These are phyloP conservation scores for Cryptococcus sp. DNA, from an alignment of 1,284 basidiomycete genomes.

Conservation along the genomic window DNA sequence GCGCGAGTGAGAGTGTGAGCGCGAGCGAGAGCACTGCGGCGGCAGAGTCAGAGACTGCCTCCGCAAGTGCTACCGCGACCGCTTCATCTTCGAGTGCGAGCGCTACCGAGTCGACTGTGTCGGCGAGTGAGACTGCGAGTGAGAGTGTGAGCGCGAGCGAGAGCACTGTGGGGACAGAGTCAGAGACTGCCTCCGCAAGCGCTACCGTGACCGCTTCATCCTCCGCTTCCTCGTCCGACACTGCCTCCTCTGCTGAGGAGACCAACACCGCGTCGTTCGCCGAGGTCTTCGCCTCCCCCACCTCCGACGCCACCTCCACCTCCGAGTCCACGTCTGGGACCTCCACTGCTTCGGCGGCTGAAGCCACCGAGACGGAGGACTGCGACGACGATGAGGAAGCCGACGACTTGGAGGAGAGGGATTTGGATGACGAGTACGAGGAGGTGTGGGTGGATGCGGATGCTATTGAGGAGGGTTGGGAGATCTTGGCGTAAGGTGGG, in stretches of 20 bases:
- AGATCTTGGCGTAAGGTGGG: conserved; percentile 14
- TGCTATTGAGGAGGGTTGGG: conserved; percentile 25
- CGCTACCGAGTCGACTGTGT: background rate
- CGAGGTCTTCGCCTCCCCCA: conserved; percentile 5
- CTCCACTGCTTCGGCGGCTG: conserved; percentile 12
- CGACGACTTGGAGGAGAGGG: conserved; percentile 2
- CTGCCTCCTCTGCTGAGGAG: conserved; percentile 3
- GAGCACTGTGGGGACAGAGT: background rate
- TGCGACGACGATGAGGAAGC: conserved; percentile 1
- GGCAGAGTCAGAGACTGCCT: background rate
- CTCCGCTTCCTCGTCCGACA: too few species aligned
- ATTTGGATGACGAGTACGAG: conserved; percentile 21
- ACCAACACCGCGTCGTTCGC: conserved; percentile 4
- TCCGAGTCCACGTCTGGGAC: conserved; percentile 8
- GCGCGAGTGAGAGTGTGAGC: too few species aligned
- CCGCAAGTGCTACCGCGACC: background rate
- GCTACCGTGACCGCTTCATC: conserved; percentile 2
- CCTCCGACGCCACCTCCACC: conserved; percentile 3
- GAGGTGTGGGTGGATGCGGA: conserved; percentile 32
- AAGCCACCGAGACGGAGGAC: conserved; percentile 7
- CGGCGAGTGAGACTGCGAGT: conserved; percentile 6
- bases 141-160: conserved; percentile 1
- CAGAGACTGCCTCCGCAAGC: background rate
- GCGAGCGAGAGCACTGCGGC: background rate
- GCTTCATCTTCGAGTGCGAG: conserved; percentile 6